A percentile compares a stretch with the other conserved stretches of the same genome.
phyloP scores from a whole-genome alignment of 2,329 filamentous ascomycete genomes.

The Microsporum audouinii region DNA sequence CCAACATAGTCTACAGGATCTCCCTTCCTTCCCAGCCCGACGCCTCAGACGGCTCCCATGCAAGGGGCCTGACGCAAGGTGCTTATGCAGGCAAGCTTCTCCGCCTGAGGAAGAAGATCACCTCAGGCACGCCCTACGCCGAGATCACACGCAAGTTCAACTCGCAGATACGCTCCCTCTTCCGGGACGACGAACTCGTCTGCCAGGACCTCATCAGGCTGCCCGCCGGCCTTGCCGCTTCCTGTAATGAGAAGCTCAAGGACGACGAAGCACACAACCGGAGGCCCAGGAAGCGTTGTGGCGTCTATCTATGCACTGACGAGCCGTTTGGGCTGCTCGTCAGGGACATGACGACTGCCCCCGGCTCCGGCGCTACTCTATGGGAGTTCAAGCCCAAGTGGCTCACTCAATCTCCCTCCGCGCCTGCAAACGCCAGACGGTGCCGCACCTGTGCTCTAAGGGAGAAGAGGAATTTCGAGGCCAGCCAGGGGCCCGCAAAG shows the following conservation, averaged over 20 bases:
- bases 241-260: conserved; percentile 45
- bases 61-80: conserved; percentile 6
- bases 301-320: conserved; percentile 43
- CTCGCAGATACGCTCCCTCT: conserved; percentile 42
- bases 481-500: conserved; percentile 20
- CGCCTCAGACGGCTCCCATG: conserved; percentile 8
- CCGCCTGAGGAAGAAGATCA: conserved; percentile 49
- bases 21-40: conserved; percentile 24
- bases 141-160: conserved; percentile 33
- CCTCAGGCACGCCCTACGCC: conserved; percentile 42
- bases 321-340: conserved; percentile 57
- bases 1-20: conserved; percentile 63
- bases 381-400: conserved; percentile 80
- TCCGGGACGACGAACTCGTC: conserved; percentile 44
- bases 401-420: conserved; percentile 63
- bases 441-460: conserved; percentile 64
- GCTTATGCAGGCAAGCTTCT: conserved; percentile 39
- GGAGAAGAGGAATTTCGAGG: conserved; percentile 37
- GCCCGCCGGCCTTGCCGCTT: conserved; percentile 33
- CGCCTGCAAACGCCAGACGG: conserved; percentile 49
- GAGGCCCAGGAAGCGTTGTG: conserved; percentile 40
- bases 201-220: conserved; percentile 45
- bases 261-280: conserved; percentile 34
- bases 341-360: conserved; percentile 55
- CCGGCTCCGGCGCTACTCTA: conserved; percentile 29